Conservation (phyloP, 2,329 filamentous ascomycete species). For the Colletotrichum eremochloae region DNA sequence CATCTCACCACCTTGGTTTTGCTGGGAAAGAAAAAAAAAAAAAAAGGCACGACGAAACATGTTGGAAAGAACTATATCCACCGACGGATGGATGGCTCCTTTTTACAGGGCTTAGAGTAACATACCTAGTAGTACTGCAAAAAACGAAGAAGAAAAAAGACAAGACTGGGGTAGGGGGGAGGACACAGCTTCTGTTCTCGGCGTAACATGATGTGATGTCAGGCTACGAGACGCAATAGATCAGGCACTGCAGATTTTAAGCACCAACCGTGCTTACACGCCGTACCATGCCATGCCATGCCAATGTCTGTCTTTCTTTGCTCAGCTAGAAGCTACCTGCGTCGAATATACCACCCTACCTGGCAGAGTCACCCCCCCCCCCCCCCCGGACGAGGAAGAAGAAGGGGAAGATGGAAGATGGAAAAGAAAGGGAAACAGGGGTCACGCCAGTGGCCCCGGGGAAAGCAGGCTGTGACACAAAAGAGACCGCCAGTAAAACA, state of each 20-base stretch:
- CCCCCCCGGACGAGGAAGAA: too few relatives aligned
- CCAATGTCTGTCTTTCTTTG: neutral
- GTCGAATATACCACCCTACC: neutral
- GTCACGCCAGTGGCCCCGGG: neutral
- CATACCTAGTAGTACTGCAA: too few relatives aligned
- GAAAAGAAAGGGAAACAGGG: neutral
- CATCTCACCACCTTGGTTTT: neutral
- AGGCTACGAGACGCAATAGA: neutral
- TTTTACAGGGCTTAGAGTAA: too few relatives aligned
- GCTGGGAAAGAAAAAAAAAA: too few relatives aligned
- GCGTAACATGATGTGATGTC: neutral
- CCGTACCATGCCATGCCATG: neutral
- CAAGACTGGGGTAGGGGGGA: neutral
- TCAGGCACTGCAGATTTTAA: constrained; percentile 1
- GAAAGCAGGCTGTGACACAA: constrained; percentile 5
- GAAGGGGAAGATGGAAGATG: neutral
- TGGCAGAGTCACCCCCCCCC: too few relatives aligned
- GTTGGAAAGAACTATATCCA: neutral
- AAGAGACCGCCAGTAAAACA: constrained; percentile 1
- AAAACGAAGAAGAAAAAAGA: neutral
- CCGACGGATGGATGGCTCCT: neutral
- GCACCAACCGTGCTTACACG: neutral
- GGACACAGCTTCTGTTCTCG: neutral
- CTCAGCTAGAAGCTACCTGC: neutral
- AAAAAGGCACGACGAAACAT: constrained; percentile 6